Conservation (phyloP, 768 basidiomycete genomes). For the Panaeolus cyanescens region DNA sequence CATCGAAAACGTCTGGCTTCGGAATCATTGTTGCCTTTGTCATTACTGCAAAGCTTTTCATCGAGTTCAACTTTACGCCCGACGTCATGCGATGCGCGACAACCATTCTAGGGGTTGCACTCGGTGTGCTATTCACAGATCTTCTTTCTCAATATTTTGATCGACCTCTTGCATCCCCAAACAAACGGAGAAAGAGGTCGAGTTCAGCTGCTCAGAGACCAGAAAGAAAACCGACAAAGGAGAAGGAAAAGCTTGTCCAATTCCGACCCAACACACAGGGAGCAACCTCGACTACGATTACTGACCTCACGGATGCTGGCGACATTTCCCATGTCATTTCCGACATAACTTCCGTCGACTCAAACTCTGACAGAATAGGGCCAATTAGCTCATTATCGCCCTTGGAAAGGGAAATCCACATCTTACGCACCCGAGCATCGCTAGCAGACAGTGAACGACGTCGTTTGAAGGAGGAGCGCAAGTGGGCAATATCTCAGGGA, state of each 20-base stretch:
- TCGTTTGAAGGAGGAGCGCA: conserved; percentile 82
- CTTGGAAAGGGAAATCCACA: conserved; percentile 73
- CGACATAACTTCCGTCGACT: conserved; percentile 72
- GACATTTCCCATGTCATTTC: conserved; percentile 36
- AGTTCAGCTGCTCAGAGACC: conserved; percentile 15
- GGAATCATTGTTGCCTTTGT: conserved; percentile 57
- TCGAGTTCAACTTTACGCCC: conserved; percentile 59
- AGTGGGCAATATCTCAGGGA: conserved; percentile 83
- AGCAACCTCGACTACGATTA: conserved; percentile 30
- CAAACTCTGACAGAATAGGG: conserved; percentile 65
- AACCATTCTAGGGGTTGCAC: conserved; percentile 64
- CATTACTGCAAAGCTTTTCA: conserved; percentile 60
- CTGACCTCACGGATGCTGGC: conserved; percentile 21
- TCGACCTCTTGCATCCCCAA: conserved; percentile 34
- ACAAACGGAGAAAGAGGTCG: conserved; percentile 30
- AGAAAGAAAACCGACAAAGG: conserved; percentile 24
- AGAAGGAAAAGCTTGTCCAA: conserved; percentile 44
- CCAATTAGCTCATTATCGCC: conserved; percentile 60
- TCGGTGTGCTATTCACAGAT: conserved; percentile 74
- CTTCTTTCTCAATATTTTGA: conserved; percentile 68
- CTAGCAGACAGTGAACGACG: conserved; percentile 83
- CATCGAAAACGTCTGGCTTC: conserved; percentile 50
- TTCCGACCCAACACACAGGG: conserved; percentile 44
- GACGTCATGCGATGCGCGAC: conserved; percentile 58
- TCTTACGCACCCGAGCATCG: conserved; percentile 74